Percentiles rank a stretch among this genome's conserved stretches.
These are phyloP conservation scores for Euclidium syriacum DNA, from an alignment of 345 rosid species.

Conservation along the genomic window DNA sequence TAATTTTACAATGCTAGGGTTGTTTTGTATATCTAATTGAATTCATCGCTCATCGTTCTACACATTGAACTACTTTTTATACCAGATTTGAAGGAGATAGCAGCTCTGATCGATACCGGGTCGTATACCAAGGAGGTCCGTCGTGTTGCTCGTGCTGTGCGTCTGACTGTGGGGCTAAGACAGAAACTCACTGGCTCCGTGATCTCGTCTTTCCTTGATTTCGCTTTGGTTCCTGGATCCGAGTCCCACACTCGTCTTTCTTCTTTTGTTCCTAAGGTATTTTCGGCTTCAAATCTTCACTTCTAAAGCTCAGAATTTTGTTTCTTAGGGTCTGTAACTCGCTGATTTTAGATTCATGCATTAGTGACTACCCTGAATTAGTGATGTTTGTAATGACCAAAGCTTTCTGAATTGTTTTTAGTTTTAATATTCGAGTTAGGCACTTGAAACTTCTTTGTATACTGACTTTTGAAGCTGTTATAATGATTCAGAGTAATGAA, in stretches of 20 bases:
- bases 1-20: not conserved
- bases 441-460: not conserved
- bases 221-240: slow-evolving; percentile 53
- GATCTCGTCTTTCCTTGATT: slow-evolving; percentile 56
- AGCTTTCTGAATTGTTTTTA: not conserved
- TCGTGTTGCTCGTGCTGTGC: slow-evolving; percentile 62
- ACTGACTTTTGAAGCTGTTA: not conserved
- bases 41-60: not conserved
- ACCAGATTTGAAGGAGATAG: slow-evolving; percentile 75
- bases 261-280: slow-evolving; percentile 57
- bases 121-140: slow-evolving; percentile 66
- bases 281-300: not conserved
- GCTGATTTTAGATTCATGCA: not conserved
- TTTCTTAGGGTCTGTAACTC: not conserved
- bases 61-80: not conserved
- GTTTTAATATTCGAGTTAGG: not conserved
- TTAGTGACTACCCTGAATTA: not conserved
- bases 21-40: not conserved
- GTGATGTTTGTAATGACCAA: not conserved
- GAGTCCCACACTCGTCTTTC: slow-evolving; percentile 54
- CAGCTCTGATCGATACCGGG: slow-evolving; percentile 61
- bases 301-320: not conserved
- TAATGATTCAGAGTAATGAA: slow-evolving; percentile 48
- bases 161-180: slow-evolving; percentile 59
- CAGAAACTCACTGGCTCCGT: slow-evolving; percentile 49